phyloP scores from a whole-genome alignment of 805 yeast genomes.

The Kodamaea hsintzibuensis region DNA sequence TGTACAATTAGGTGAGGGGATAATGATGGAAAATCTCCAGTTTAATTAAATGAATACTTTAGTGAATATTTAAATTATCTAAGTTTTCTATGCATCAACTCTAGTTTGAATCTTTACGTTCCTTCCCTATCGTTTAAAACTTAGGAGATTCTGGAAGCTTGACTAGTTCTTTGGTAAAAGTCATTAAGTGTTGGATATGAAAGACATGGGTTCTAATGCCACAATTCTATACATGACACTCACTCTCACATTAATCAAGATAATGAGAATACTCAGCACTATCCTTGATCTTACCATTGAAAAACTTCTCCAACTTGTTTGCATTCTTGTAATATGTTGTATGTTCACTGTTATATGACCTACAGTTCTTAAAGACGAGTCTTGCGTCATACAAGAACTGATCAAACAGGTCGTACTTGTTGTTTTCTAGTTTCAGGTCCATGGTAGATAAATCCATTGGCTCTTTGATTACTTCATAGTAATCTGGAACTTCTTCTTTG shows the following conservation, averaged over 20 bases:
- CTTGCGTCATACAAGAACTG: conserved; percentile 88
- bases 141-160: too few species aligned
- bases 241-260: conserved; percentile 26
- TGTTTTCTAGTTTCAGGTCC: conserved; percentile 91
- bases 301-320: conserved; percentile 86
- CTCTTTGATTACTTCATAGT: conserved; percentile 92
- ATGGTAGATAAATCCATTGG: conserved; percentile 97
- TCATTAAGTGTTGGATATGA: too few species aligned
- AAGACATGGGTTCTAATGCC: too few species aligned
- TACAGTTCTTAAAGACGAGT: conserved; percentile 85
- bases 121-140: too few species aligned
- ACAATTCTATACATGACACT: too few species aligned
- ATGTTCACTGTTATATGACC: conserved; percentile 88
- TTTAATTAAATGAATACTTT: too few species aligned
- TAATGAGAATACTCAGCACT: conserved; percentile 88
- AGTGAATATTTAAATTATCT: too few species aligned
- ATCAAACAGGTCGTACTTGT: conserved; percentile 86
- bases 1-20: too few species aligned
- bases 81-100: too few species aligned
- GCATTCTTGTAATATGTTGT: conserved; percentile 97
- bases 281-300: conserved; percentile 79
- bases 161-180: too few species aligned
- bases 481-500: conserved; percentile 92
- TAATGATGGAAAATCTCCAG: too few species aligned
- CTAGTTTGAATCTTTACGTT: too few species aligned